A percentile compares a stretch with the other conserved stretches of the same genome.
These are phyloP conservation scores for Aspergillus sp. DNA, from an alignment of 2,329 filamentous ascomycete genomes.

Conservation along the genomic window DNA sequence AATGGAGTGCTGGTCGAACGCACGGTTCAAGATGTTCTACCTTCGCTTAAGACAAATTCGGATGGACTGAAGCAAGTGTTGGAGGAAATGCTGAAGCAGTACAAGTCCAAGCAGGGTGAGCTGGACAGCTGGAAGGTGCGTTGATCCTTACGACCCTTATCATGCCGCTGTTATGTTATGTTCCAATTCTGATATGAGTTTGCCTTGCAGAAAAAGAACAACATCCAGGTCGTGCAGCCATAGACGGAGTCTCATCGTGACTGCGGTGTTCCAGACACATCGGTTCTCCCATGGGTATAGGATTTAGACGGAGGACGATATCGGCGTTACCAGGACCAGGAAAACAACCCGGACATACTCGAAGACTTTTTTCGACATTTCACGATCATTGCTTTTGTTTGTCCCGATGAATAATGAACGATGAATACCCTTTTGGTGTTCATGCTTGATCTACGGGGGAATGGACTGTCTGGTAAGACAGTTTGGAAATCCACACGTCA, in stretches of 20 bases:
- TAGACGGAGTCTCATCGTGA: conserved; percentile 8
- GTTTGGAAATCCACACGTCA: background rate
- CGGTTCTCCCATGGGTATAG: too few relatives aligned
- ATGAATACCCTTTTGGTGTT: too few relatives aligned
- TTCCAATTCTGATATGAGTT: background rate
- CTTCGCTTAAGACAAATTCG: conserved; percentile 85
- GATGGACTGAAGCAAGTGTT: conserved; percentile 91
- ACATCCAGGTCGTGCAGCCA: conserved; percentile 46
- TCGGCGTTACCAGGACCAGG: conserved; percentile 3
- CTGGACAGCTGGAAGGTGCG: conserved; percentile 97
- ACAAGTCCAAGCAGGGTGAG: conserved; percentile 89
- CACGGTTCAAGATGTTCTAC: conserved; percentile 87
- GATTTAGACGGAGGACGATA: background rate
- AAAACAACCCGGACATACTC: background rate
- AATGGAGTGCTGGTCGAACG: conserved; percentile 94
- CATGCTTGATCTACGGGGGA: background rate
- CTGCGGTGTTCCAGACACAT: background rate
- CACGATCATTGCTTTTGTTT: background rate
- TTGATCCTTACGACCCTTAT: conserved; percentile 1
- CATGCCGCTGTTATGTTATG: background rate
- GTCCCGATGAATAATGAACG: background rate
- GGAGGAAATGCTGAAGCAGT: conserved; percentile 92
- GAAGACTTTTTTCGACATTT: background rate
- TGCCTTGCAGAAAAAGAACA: conserved; percentile 43
- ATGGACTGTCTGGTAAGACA: background rate